Percentiles rank a stretch among this genome's conserved stretches.
These are phyloP conservation scores for Salmacisia buchloeana DNA, from an alignment of 1,284 basidiomycete genomes.

Conservation along the genomic window DNA sequence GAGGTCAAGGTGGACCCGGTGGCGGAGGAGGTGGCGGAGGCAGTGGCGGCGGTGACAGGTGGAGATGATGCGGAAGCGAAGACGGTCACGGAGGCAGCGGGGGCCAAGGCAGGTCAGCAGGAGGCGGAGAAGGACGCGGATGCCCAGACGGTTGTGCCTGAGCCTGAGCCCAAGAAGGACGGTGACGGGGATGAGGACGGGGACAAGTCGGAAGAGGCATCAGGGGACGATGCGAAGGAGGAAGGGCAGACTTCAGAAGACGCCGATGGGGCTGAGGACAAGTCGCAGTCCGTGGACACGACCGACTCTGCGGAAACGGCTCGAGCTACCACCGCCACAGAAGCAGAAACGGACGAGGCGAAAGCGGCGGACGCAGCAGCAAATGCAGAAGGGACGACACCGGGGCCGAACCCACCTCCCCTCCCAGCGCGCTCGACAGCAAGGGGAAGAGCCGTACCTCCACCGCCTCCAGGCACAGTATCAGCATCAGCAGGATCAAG, in stretches of 20 bases:
- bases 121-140: slow-evolving; percentile 9
- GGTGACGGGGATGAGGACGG: not conserved
- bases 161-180: not conserved
- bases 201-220: not conserved
- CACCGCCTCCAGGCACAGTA: not conserved
- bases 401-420: slow-evolving; percentile 7
- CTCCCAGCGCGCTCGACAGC: slow-evolving; percentile 11
- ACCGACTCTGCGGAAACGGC: not conserved
- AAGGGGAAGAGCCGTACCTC: not conserved
- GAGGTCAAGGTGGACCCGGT: not conserved
- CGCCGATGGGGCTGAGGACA: not conserved
- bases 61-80: slow-evolving; percentile 17
- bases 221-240: slow-evolving; percentile 3
- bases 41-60: not conserved
- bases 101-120: slow-evolving; percentile 5
- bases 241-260: not conserved
- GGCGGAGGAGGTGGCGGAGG: slow-evolving; percentile 5
- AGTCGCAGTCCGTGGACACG: not conserved
- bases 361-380: not conserved
- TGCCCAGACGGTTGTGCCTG: not conserved
- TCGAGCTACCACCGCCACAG: not conserved
- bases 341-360: not conserved
- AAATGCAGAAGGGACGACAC: not conserved
- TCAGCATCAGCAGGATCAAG: not conserved
- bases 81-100: slow-evolving; percentile 20